Percentiles rank a stretch among this genome's conserved stretches.
These are phyloP conservation scores for Acanthamoeba polyphaga DNA, from an alignment of 208 protist genomes.

Conservation along the genomic window DNA sequence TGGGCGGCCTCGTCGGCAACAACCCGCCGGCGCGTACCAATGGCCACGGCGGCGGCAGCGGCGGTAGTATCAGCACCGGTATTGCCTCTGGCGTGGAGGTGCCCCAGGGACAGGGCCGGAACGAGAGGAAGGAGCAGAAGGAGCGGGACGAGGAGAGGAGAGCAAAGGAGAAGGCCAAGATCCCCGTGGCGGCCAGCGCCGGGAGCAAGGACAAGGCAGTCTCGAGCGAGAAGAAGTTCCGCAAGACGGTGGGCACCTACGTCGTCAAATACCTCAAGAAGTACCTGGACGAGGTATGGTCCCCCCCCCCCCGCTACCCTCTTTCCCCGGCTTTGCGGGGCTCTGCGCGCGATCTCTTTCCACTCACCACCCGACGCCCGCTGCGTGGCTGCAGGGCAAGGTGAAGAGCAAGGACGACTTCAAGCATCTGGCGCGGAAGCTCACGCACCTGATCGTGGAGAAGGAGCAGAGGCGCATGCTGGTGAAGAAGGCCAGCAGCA, in stretches of 20 bases:
- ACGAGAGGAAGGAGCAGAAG: not conserved
- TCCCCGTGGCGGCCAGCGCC: not conserved
- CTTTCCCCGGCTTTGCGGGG: not conserved
- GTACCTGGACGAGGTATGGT: slow-evolving; percentile 46
- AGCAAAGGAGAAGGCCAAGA: slow-evolving; percentile 19
- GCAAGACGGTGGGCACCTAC: slow-evolving; percentile 32
- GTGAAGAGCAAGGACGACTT: slow-evolving; percentile 70
- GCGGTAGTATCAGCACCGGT: too few relatives aligned
- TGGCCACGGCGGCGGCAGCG: not conserved
- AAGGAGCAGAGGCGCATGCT: slow-evolving; percentile 61
- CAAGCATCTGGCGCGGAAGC: slow-evolving; percentile 75
- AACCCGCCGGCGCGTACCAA: not conserved
- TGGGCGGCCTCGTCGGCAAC: not conserved
- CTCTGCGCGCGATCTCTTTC: not conserved
- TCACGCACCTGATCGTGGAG: slow-evolving; percentile 70
- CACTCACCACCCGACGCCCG: not conserved
- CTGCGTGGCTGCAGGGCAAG: not conserved
- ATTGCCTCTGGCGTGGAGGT: not conserved
- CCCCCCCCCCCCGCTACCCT: not conserved
- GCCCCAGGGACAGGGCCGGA: not conserved
- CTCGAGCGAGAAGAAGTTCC: slow-evolving; percentile 70
- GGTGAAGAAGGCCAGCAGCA: slow-evolving; percentile 51
- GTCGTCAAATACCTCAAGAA: slow-evolving; percentile 68
- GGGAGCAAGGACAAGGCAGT: slow-evolving; percentile 30
- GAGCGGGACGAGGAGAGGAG: not conserved